Evolutionary conservation across 192 early-diverging fungal species (phyloP).

Genomic region (Pilobolus umbonatus): DNA sequence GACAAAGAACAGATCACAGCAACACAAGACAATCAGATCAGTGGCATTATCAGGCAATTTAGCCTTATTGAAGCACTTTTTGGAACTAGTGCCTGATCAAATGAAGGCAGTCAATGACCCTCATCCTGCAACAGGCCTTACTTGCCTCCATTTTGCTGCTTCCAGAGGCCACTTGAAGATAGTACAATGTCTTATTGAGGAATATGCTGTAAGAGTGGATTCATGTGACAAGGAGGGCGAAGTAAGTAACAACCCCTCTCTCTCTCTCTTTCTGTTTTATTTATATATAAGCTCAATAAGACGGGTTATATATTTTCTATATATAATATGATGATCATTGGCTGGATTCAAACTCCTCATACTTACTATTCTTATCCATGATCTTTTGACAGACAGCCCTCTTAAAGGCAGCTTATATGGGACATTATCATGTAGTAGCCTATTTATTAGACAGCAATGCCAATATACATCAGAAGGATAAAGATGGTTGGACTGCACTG

Average conservation of each 20-base stretch:
- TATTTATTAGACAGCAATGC: slow-evolving; percentile 55
- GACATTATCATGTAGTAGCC: slow-evolving; percentile 52
- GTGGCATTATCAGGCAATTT: slow-evolving; percentile 33
- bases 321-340: no score
- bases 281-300: no score
- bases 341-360: no score
- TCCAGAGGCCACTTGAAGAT: slow-evolving; percentile 54
- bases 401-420: slow-evolving; percentile 66
- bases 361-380: background rate
- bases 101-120: slow-evolving; percentile 44
- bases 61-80: slow-evolving; percentile 36
- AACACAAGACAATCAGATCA: slow-evolving; percentile 16
- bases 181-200: slow-evolving; percentile 51
- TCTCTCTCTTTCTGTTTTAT: no score
- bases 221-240: slow-evolving; percentile 62
- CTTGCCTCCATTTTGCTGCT: slow-evolving; percentile 57
- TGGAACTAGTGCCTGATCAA: slow-evolving; percentile 31
- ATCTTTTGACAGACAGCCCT: slow-evolving; percentile 61
- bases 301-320: no score
- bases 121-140: slow-evolving; percentile 50
- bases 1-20: slow-evolving; percentile 3
- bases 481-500: slow-evolving; percentile 77
- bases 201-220: slow-evolving; percentile 55
- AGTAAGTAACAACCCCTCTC: no score
- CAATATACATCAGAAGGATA: slow-evolving; percentile 60